Evolutionary conservation across 768 basidiomycete genomes (phyloP).

Genomic region (Fistulinella prunicolor): DNA sequence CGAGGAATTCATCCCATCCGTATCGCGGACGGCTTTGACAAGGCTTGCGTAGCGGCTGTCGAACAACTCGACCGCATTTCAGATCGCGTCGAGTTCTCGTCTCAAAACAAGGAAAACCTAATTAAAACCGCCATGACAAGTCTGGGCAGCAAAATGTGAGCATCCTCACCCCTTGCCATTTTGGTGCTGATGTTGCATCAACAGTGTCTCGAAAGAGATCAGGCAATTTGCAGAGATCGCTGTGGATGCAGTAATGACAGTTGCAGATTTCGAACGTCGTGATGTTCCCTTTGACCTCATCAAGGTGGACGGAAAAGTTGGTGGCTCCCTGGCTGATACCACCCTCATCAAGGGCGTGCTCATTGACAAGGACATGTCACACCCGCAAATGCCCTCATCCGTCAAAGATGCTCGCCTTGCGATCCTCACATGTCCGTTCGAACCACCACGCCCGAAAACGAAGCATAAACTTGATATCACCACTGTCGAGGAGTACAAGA

Average conservation of each 20-base stretch:
- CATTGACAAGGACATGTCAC: constrained; percentile 99
- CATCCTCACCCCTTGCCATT: background rate
- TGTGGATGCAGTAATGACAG: constrained; percentile 92
- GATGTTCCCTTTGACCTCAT: constrained; percentile 98
- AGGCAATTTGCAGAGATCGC: constrained; percentile 96
- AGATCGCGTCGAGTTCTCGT: constrained; percentile 84
- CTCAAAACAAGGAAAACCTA: constrained; percentile 79
- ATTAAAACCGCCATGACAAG: constrained; percentile 95
- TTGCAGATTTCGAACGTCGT: constrained; percentile 91
- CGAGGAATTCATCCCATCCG: constrained; percentile 98
- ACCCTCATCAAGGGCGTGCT: constrained; percentile 95
- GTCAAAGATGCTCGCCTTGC: constrained; percentile 90
- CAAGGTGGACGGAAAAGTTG: constrained; percentile 99
- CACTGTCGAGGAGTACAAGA: constrained; percentile 94
- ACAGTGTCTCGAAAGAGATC: constrained; percentile 95
- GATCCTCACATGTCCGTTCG: constrained; percentile 98
- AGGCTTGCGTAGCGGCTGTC: constrained; percentile 87
- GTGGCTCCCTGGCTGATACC: constrained; percentile 94
- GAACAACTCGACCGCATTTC: constrained; percentile 88
- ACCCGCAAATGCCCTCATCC: constrained; percentile 92
- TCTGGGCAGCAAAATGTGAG: constrained; percentile 95
- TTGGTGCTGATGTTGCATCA: constrained; percentile 2
- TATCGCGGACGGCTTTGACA: constrained; percentile 98
- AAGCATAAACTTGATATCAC: constrained; percentile 99
- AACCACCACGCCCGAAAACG: constrained; percentile 98